These are phyloP conservation scores for Ustilago cynodontis DNA, from an alignment of 1,284 basidiomycete species.

Conservation along the genomic window DNA sequence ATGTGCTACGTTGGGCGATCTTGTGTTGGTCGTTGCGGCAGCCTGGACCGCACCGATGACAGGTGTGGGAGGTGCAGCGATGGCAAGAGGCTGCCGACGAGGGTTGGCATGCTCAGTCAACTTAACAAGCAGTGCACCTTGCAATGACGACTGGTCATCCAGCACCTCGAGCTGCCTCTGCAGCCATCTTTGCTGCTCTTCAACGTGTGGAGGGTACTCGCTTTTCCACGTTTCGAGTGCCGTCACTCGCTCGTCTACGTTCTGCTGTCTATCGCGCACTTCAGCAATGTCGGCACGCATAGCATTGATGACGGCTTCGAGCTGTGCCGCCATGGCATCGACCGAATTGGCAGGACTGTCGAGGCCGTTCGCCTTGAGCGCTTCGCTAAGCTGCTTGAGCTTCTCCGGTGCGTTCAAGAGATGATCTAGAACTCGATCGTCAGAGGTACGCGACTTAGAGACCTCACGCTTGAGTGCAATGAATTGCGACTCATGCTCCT, in stretches of 20 bases:
- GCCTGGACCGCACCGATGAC: background rate
- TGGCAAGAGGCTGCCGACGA: constrained; percentile 9
- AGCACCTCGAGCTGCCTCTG: constrained; percentile 24
- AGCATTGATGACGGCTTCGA: background rate
- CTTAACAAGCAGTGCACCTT: constrained; percentile 46
- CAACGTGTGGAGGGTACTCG: constrained; percentile 3
- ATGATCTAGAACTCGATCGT: background rate
- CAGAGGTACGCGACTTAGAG: background rate
- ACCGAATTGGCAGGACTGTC: background rate
- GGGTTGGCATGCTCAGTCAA: constrained; percentile 43
- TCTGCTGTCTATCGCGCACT: constrained; percentile 6
- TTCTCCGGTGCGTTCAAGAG: constrained; percentile 22
- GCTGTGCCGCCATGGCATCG: background rate
- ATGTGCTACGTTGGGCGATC: background rate
- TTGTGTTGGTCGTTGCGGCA: background rate
- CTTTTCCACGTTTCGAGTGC: constrained; percentile 6
- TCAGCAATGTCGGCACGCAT: constrained; percentile 1
- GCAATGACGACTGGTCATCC: constrained; percentile 42
- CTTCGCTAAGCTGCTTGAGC: constrained; percentile 16
- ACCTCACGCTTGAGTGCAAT: constrained; percentile 3
- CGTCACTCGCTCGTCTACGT: background rate
- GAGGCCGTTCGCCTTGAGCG: constrained; percentile 14
- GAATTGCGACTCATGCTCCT: constrained; percentile 9
- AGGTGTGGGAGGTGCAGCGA: background rate
- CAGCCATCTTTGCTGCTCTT: constrained; percentile 7